Evolutionary conservation across 306 rosid species (phyloP).

Genomic region (Acmispon strigosus): DNA sequence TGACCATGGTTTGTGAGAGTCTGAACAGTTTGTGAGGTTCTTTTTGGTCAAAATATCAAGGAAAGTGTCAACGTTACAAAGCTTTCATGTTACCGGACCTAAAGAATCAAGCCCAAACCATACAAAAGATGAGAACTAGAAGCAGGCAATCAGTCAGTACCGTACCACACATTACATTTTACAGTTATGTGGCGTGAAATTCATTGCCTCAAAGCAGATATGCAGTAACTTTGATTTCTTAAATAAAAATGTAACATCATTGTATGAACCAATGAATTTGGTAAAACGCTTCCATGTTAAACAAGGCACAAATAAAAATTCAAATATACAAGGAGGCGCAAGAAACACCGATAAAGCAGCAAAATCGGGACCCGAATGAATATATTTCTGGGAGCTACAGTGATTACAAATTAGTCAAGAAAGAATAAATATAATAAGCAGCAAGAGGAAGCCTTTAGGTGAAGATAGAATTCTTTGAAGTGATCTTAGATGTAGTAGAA

Average conservation of each 20-base stretch:
- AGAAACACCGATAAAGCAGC: constrained; percentile 16
- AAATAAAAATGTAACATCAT: neutral
- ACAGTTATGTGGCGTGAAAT: neutral
- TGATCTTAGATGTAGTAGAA: neutral
- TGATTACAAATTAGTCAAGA: constrained; percentile 18
- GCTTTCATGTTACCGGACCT: no score
- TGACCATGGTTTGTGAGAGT: no score
- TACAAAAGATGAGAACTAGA: no score
- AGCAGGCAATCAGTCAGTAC: no score
- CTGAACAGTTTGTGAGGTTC: no score
- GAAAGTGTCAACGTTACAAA: no score
- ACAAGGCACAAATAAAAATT: constrained; percentile 6
- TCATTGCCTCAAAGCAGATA: neutral
- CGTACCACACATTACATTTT: no score
- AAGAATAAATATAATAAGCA: constrained; percentile 27
- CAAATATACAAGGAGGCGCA: constrained; percentile 24
- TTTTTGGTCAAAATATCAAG: no score
- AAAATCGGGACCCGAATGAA: constrained; percentile 18
- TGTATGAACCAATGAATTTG: neutral
- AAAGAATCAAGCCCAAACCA: no score
- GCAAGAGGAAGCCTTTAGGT: constrained; percentile 13
- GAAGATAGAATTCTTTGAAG: constrained; percentile 20
- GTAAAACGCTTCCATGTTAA: constrained; percentile 9
- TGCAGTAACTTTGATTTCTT: neutral
- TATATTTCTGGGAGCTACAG: constrained; percentile 20